These are phyloP conservation scores for Borealophlyctis nickersoniae DNA, from an alignment of 192 early-diverging fungal genomes.

Conservation along the genomic window DNA sequence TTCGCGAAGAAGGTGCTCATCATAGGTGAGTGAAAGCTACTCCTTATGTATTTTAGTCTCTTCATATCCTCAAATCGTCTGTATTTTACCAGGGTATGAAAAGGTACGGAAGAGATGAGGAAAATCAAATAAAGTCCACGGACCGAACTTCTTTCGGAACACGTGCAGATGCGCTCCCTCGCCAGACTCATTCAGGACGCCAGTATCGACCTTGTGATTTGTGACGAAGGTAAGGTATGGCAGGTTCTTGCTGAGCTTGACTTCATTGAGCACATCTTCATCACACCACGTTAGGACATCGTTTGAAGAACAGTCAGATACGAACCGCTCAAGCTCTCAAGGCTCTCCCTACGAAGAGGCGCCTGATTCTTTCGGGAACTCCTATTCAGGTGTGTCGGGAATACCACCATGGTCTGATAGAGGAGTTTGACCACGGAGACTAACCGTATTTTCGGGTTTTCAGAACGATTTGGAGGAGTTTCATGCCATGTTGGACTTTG, in stretches of 20 bases:
- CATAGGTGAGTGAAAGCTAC: no score
- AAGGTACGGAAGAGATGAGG: constrained; percentile 18
- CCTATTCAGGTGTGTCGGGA: constrained; percentile 46
- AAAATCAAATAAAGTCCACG: no score
- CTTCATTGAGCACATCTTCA: background rate
- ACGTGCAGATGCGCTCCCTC: constrained; percentile 19
- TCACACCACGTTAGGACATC: constrained; percentile 26
- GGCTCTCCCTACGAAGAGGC: constrained; percentile 15
- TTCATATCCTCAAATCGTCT: background rate
- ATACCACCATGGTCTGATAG: constrained; percentile 1
- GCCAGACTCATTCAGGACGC: constrained; percentile 11
- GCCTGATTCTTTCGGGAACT: constrained; percentile 50
- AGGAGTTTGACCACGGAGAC: background rate
- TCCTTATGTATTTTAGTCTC: background rate
- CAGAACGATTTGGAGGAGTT: constrained; percentile 68
- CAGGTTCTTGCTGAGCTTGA: no score
- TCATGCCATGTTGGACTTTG: constrained; percentile 70
- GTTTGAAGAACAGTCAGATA: constrained; percentile 40
- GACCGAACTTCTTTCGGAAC: no score
- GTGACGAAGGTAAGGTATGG: constrained; percentile 41
- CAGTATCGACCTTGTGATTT: constrained; percentile 38
- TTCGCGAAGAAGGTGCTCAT: no score
- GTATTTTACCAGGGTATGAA: constrained; percentile 12
- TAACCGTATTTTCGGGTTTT: background rate
- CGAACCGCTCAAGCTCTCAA: constrained; percentile 27